Conservation (phyloP, 2,329 filamentous ascomycete species). For the Macrophomina pseudophaseolina region DNA sequence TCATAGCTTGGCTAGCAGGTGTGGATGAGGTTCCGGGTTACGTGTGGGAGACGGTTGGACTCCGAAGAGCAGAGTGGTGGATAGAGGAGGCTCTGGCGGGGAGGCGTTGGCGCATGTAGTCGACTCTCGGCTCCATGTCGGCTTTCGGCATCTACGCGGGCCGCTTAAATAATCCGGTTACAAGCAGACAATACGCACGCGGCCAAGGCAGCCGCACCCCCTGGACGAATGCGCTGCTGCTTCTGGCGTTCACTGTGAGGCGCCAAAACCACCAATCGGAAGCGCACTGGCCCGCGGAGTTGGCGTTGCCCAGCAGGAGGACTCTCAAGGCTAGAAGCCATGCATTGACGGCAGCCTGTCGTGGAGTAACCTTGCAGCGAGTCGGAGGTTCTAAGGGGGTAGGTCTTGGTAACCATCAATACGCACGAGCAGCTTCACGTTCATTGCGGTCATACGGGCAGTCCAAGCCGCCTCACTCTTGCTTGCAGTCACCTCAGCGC, state of each 20-base stretch:
- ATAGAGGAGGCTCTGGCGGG: slow-evolving; percentile 21
- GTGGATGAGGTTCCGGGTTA: slow-evolving; percentile 28
- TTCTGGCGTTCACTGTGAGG: no score
- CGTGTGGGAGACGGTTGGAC: slow-evolving; percentile 26
- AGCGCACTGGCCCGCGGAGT: no score
- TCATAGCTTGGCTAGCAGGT: slow-evolving; percentile 72
- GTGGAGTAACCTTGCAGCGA: not conserved
- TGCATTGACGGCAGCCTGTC: not conserved
- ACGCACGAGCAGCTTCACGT: not conserved
- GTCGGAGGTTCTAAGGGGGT: not conserved
- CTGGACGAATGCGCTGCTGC: no score
- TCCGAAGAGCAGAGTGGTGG: slow-evolving; percentile 26
- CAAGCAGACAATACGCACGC: not conserved
- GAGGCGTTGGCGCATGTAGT: slow-evolving; percentile 22
- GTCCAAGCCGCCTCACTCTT: slow-evolving; percentile 15
- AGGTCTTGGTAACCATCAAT: not conserved
- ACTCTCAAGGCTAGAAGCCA: no score
- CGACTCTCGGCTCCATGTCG: not conserved
- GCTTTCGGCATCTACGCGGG: not conserved
- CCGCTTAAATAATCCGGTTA: not conserved
- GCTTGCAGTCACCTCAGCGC: not conserved
- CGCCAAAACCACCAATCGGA: no score
- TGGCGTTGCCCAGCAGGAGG: no score
- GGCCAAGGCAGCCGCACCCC: no score
- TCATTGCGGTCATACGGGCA: slow-evolving; percentile 2